Conservation (phyloP, 2,329 filamentous ascomycete species). For the Beauveria varroae region DNA sequence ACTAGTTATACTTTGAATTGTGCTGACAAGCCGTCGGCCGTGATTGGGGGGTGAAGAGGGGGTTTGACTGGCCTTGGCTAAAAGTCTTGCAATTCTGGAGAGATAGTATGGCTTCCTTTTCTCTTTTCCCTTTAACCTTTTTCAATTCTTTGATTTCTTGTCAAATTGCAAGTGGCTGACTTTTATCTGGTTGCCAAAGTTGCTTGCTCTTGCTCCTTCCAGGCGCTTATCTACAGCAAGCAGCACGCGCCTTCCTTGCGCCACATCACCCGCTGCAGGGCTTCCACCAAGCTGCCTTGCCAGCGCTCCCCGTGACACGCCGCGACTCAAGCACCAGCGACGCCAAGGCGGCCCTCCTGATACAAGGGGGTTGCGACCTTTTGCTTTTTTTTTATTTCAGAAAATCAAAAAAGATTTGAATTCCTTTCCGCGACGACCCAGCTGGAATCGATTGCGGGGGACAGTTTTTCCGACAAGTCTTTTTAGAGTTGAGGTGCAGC, state of each 20-base stretch:
- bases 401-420: background rate
- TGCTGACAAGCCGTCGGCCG: background rate
- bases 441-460: too few relatives aligned
- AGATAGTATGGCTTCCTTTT: background rate
- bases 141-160: background rate
- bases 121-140: background rate
- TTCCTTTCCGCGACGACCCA: background rate
- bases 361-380: background rate
- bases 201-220: background rate
- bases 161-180: background rate
- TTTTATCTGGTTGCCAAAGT: background rate
- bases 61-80: background rate
- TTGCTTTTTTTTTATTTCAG: background rate
- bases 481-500: constrained; percentile 1
- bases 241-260: background rate
- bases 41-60: background rate
- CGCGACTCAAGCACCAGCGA: background rate
- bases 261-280: background rate
- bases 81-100: background rate
- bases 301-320: constrained; percentile 3
- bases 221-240: background rate
- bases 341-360: constrained; percentile 1
- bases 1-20: background rate
- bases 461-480: too few relatives aligned
- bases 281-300: background rate